A percentile compares a stretch with the other conserved stretches of the same genome.
These are phyloP conservation scores for Verruconis gallopava DNA, from an alignment of 2,329 filamentous ascomycete species.

Conservation along the genomic window DNA sequence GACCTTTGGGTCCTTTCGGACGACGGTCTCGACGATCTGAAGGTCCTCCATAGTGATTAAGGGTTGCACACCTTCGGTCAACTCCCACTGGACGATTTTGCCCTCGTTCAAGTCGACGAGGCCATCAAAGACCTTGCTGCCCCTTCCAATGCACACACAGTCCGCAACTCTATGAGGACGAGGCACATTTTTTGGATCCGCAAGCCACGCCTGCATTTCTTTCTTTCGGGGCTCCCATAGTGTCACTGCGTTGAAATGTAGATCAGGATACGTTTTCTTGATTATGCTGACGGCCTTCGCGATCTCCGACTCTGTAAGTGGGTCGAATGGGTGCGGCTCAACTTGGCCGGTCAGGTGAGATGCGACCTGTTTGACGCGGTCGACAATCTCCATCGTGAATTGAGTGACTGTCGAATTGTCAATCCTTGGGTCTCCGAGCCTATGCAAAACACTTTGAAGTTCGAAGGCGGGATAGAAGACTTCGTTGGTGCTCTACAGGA, in stretches of 20 bases:
- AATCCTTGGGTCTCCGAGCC: no score
- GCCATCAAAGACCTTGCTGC: slow-evolving; percentile 71
- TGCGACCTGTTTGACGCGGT: slow-evolving; percentile 50
- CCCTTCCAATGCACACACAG: slow-evolving; percentile 66
- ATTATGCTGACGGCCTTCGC: slow-evolving; percentile 55
- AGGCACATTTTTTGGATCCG: slow-evolving; percentile 44
- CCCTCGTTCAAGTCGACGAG: slow-evolving; percentile 57
- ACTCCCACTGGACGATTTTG: slow-evolving; percentile 61
- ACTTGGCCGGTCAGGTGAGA: slow-evolving; percentile 45
- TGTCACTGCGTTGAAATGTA: slow-evolving; percentile 79
- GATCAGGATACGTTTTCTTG: slow-evolving; percentile 53
- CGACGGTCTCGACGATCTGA: slow-evolving; percentile 62
- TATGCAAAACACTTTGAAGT: no score
- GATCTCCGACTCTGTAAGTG: slow-evolving; percentile 61
- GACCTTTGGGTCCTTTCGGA: slow-evolving; percentile 67
- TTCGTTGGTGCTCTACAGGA: no score
- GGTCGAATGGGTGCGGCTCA: slow-evolving; percentile 60
- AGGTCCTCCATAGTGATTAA: slow-evolving; percentile 90
- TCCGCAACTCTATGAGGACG: slow-evolving; percentile 64
- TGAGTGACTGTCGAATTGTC: no score
- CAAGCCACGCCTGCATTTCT: slow-evolving; percentile 70
- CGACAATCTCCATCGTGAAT: slow-evolving; percentile 39
- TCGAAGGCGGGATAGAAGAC: no score
- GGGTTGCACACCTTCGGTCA: slow-evolving; percentile 65
- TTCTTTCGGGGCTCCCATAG: slow-evolving; percentile 75